phyloP scores from a whole-genome alignment of 768 basidiomycete species.

The Tricholomella constricta region DNA sequence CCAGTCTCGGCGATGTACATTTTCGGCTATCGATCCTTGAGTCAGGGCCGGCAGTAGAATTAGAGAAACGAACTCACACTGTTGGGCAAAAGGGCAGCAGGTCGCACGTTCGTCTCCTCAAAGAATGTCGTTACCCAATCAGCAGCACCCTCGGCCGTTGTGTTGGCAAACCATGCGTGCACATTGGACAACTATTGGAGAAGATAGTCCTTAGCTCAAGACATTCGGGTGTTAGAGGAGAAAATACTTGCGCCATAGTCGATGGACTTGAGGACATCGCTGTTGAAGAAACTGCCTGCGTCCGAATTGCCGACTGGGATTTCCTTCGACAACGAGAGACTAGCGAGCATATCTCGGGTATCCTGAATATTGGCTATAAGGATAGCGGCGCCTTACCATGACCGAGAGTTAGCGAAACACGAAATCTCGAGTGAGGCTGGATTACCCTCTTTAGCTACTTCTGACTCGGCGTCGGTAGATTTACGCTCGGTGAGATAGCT shows the following conservation, averaged over 20 bases:
- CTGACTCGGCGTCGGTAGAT: slow-evolving; percentile 56
- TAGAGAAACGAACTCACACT: slow-evolving; percentile 30
- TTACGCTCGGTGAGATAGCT: slow-evolving; percentile 60
- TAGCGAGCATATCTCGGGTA: slow-evolving; percentile 54
- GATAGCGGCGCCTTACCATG: slow-evolving; percentile 50
- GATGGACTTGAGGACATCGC: slow-evolving; percentile 53
- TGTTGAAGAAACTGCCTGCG: slow-evolving; percentile 85
- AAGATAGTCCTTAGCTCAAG: background rate
- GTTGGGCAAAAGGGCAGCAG: slow-evolving; percentile 64
- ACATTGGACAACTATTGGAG: slow-evolving; percentile 74
- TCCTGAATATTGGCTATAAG: slow-evolving; percentile 68
- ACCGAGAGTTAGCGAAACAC: background rate
- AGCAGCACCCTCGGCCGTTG: slow-evolving; percentile 69
- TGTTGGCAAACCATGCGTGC: slow-evolving; percentile 93
- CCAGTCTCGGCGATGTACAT: slow-evolving; percentile 96
- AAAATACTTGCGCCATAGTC: slow-evolving; percentile 65
- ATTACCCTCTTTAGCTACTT: slow-evolving; percentile 49
- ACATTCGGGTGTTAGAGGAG: background rate
- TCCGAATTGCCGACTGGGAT: slow-evolving; percentile 82
- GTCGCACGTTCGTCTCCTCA: slow-evolving; percentile 59
- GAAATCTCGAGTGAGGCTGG: background rate
- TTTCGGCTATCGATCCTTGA: slow-evolving; percentile 43
- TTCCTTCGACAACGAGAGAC: slow-evolving; percentile 58
- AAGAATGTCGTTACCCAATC: slow-evolving; percentile 85
- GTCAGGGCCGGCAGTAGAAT: slow-evolving; percentile 2